A percentile compares a stretch with the other conserved stretches of the same genome.
Conservation (phyloP, 2,329 filamentous ascomycete genomes). For the Hymenoscyphus infarciens region DNA sequence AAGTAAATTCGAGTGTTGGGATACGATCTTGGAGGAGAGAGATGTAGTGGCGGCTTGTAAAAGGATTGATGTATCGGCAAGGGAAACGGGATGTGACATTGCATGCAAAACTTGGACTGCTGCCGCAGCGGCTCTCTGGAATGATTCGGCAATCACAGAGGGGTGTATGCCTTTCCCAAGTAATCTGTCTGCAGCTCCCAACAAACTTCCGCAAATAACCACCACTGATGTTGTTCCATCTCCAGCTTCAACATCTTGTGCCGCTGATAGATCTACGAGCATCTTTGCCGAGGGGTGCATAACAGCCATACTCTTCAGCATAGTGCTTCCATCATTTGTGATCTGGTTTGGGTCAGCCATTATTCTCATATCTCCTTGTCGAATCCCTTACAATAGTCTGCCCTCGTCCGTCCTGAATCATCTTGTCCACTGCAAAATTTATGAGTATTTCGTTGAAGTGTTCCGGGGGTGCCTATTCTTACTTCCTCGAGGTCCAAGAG, state of each 20-base stretch:
- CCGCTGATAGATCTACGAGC: slow-evolving; percentile 94
- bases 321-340: slow-evolving; percentile 98
- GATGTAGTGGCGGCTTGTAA: slow-evolving; percentile 97
- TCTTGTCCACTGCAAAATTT: slow-evolving; percentile 31
- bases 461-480: slow-evolving; percentile 11
- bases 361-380: slow-evolving; percentile 82
- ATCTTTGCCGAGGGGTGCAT: slow-evolving; percentile 99
- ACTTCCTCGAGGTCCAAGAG: slow-evolving; percentile 85
- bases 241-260: slow-evolving; percentile 96
- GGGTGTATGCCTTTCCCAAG: slow-evolving; percentile 93
- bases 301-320: slow-evolving; percentile 98
- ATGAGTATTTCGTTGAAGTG: slow-evolving; percentile 13
- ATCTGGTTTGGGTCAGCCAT: slow-evolving; percentile 73
- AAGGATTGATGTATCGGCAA: slow-evolving; percentile 83
- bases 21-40: slow-evolving; percentile 97
- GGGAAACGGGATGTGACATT: slow-evolving; percentile 91
- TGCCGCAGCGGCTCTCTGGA: slow-evolving; percentile 88
- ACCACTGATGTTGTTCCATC: slow-evolving; percentile 98
- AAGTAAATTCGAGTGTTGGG: slow-evolving; percentile 89
- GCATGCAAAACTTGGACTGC: slow-evolving; percentile 87
- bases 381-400: slow-evolving; percentile 61
- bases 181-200: slow-evolving; percentile 89
- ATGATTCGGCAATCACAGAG: slow-evolving; percentile 94
- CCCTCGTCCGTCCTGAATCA: slow-evolving; percentile 71
- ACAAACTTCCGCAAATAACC: slow-evolving; percentile 91